A percentile compares a stretch with the other conserved stretches of the same genome.
These are phyloP conservation scores for Camellia japonica DNA, from an alignment of 148 eudicot genomes.

Conservation along the genomic window DNA sequence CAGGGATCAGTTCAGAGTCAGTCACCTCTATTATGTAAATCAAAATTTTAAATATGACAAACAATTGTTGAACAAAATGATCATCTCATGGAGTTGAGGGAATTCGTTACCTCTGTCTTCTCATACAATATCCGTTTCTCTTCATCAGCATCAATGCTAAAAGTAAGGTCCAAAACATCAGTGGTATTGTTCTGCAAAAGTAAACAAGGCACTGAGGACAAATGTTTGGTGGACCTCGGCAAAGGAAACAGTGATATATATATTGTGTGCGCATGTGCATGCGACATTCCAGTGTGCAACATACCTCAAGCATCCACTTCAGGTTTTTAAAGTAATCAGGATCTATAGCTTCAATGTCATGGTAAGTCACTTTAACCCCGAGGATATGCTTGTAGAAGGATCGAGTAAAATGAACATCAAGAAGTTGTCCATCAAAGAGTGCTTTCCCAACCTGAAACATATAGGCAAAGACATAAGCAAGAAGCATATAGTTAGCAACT, in stretches of 20 bases:
- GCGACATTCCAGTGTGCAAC: slow-evolving; percentile 9
- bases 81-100: background rate
- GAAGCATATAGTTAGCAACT: background rate
- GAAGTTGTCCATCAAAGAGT: slow-evolving; percentile 93
- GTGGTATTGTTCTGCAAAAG: slow-evolving; percentile 83
- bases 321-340: slow-evolving; percentile 96
- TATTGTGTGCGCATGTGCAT: background rate
- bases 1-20: slow-evolving; percentile 86
- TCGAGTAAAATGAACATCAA: slow-evolving; percentile 97
- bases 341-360: slow-evolving; percentile 97
- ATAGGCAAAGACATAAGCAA: slow-evolving; percentile 25
- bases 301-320: slow-evolving; percentile 98
- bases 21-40: slow-evolving; percentile 56
- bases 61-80: background rate
- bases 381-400: slow-evolving; percentile 98
- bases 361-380: slow-evolving; percentile 96
- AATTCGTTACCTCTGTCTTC: slow-evolving; percentile 54
- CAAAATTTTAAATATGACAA: background rate
- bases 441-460: slow-evolving; percentile 88
- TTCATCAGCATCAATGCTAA: slow-evolving; percentile 99
- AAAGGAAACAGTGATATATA: background rate
- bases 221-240: background rate
- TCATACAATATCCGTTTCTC: slow-evolving; percentile 91
- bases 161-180: slow-evolving; percentile 86
- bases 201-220: background rate